Evolutionary conservation across 106 monocot species (phyloP).

Genomic region (Xerophyta viscosa): DNA sequence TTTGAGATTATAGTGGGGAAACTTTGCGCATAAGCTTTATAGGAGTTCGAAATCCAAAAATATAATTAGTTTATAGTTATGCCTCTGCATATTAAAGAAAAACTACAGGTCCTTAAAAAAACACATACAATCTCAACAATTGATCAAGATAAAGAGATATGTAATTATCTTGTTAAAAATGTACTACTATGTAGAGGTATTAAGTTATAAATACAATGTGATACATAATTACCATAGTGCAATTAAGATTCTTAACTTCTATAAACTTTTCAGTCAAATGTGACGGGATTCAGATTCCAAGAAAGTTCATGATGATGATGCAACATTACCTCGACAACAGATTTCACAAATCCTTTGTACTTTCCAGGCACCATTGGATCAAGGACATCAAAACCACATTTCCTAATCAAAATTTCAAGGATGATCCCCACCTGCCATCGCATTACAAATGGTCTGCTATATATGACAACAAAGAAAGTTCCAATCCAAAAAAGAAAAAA

Average conservation of each 20-base stretch:
- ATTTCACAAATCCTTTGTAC: conserved; percentile 60
- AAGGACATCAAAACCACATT: conserved; percentile 65
- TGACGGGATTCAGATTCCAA: background rate
- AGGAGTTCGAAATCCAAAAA: no score
- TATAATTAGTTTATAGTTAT: no score
- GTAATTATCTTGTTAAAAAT: no score
- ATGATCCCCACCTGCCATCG: conserved; percentile 65
- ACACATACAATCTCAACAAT: no score
- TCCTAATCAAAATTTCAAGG: conserved; percentile 84
- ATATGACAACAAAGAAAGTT: background rate
- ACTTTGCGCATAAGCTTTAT: no score
- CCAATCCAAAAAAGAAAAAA: background rate
- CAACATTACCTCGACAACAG: conserved; percentile 46
- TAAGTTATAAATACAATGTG: background rate
- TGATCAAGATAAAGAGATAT: no score
- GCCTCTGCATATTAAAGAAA: no score
- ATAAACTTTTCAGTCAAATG: background rate
- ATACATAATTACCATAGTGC: background rate
- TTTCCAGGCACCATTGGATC: conserved; percentile 36
- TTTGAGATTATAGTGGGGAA: no score
- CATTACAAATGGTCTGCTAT: background rate
- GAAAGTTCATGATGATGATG: background rate
- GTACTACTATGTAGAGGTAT: no score
- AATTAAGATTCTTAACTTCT: background rate
- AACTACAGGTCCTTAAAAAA: no score